Percentiles rank a stretch among this genome's conserved stretches.
Conservation (phyloP, 768 basidiomycete genomes). For the Gyrodon lividus region DNA sequence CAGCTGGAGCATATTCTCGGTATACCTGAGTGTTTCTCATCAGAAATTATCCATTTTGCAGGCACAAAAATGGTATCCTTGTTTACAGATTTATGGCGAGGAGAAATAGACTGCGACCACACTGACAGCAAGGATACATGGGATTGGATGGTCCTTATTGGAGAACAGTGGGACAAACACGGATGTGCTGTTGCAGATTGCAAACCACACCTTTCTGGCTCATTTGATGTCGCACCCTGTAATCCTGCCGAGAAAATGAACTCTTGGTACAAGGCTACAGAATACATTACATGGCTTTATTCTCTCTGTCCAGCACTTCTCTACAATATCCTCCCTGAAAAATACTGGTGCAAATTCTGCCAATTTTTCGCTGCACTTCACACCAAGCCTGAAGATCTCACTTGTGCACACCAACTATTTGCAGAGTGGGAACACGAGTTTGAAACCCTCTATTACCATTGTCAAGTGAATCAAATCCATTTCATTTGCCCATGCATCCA, state of each 20-base stretch:
- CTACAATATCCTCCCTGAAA: neutral
- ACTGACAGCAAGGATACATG: no score
- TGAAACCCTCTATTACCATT: conserved; percentile 28
- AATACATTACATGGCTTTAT: conserved; percentile 3
- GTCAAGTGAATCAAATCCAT: conserved; percentile 15
- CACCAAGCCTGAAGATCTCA: neutral
- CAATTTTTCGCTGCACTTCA: neutral
- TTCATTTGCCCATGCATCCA: conserved; percentile 27
- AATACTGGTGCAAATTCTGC: neutral
- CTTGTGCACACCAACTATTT: conserved; percentile 13
- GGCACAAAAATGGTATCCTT: conserved; percentile 24
- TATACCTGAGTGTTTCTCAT: conserved; percentile 34
- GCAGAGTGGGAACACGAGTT: conserved; percentile 25
- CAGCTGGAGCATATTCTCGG: conserved; percentile 15
- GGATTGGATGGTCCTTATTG: no score
- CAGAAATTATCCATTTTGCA: conserved; percentile 43
- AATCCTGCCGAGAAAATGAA: no score
- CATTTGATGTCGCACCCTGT: conserved; percentile 19
- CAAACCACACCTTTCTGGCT: conserved; percentile 14
- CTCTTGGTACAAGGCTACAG: neutral
- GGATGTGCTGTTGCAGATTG: conserved; percentile 15
- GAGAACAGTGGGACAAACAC: no score
- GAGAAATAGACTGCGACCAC: no score
- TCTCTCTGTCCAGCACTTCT: neutral
- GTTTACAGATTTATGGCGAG: conserved; percentile 10